Evolutionary conservation across 2,329 filamentous ascomycete genomes (phyloP).

Genomic region (Daldinia eschscholtzii): DNA sequence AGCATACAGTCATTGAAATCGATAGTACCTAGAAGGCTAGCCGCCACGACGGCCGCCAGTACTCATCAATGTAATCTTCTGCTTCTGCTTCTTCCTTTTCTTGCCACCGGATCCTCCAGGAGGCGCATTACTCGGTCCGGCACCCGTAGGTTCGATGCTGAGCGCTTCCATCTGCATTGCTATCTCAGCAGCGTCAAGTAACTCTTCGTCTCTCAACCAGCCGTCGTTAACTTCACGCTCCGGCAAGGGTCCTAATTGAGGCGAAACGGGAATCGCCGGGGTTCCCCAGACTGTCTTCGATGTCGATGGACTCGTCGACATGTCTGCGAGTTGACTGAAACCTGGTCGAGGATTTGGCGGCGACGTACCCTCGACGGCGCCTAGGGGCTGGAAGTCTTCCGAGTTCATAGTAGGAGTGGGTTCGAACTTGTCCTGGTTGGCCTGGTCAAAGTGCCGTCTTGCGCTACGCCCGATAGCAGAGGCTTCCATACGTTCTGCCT

Average conservation of each 20-base stretch:
- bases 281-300: conserved; percentile 95
- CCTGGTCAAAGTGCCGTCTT: conserved; percentile 55
- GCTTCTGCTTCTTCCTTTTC: conserved; percentile 73
- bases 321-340: conserved; percentile 77
- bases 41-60: conserved; percentile 65
- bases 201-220: conserved; percentile 85
- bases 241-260: conserved; percentile 61
- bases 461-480: conserved; percentile 71
- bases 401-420: conserved; percentile 60
- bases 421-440: conserved; percentile 57
- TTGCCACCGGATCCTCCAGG: conserved; percentile 59
- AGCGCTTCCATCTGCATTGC: conserved; percentile 70
- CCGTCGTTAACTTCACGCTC: conserved; percentile 74
- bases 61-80: conserved; percentile 80
- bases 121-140: conserved; percentile 42
- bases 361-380: conserved; percentile 62
- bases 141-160: conserved; percentile 53
- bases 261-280: conserved; percentile 71
- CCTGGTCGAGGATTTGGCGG: conserved; percentile 70
- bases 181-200: conserved; percentile 73
- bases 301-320: conserved; percentile 83
- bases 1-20: neutral
- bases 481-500: conserved; percentile 84
- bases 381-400: conserved; percentile 75
- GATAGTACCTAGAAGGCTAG: conserved; percentile 21